Percentiles rank a stretch among this genome's conserved stretches.
phyloP scores from a whole-genome alignment of 441 rosid species.

The Pelargonium citronellum region DNA sequence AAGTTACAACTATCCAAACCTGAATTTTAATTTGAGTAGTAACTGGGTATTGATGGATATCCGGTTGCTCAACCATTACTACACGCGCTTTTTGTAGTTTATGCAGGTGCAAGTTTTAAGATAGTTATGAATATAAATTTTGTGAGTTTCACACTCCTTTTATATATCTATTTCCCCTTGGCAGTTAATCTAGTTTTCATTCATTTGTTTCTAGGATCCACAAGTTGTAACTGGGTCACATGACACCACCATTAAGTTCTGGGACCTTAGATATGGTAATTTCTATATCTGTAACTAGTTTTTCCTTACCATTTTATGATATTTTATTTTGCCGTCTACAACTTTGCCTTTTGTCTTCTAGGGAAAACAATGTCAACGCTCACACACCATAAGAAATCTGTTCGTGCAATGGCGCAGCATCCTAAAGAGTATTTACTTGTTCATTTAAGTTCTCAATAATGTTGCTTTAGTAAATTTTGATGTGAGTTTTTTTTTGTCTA shows the following conservation, averaged over 20 bases:
- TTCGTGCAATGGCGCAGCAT: constrained; percentile 89
- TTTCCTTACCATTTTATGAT: neutral
- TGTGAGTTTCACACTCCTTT: neutral
- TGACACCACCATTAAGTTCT: constrained; percentile 85
- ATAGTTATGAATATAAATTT: neutral
- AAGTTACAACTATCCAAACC: too few species aligned
- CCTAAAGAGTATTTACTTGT: constrained; percentile 64
- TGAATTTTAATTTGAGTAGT: too few species aligned
- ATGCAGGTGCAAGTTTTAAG: neutral
- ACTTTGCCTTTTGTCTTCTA: constrained; percentile 28
- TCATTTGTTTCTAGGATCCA: constrained; percentile 63
- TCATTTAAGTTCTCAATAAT: constrained; percentile 12
- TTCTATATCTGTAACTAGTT: neutral
- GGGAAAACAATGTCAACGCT: constrained; percentile 90
- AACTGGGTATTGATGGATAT: too few species aligned
- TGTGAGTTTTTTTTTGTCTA: constrained; percentile 3
- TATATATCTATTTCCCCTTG: neutral
- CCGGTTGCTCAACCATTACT: too few species aligned
- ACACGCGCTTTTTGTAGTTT: too few species aligned
- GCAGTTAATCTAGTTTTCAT: constrained; percentile 7
- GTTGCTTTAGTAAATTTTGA: neutral
- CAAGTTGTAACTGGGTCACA: constrained; percentile 99
- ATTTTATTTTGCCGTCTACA: neutral
- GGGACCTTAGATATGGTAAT: constrained; percentile 94
- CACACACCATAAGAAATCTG: constrained; percentile 97